Evolutionary conservation across 2,329 filamentous ascomycete genomes (phyloP).

Genomic region (Ophiosphaerella narmari): DNA sequence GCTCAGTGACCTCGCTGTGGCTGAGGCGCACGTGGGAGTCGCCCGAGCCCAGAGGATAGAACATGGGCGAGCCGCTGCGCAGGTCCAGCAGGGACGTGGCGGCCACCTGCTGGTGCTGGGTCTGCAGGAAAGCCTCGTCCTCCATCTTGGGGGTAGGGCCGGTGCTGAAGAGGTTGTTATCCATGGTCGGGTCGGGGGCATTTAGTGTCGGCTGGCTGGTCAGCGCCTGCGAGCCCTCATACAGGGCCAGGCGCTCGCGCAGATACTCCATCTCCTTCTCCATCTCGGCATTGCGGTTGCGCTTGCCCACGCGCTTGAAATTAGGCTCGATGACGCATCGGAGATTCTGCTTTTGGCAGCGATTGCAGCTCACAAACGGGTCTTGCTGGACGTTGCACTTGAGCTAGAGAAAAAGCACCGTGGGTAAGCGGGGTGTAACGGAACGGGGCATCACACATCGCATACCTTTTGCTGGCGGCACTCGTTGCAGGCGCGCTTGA

Average conservation of each 20-base stretch:
- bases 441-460: neutral
- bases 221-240: conserved; percentile 57
- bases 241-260: conserved; percentile 63
- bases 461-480: conserved; percentile 83
- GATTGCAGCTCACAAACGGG: conserved; percentile 75
- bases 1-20: conserved; percentile 52
- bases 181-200: conserved; percentile 27
- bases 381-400: conserved; percentile 85
- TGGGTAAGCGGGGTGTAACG: conserved; percentile 9
- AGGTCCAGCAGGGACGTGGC: conserved; percentile 48
- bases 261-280: conserved; percentile 74
- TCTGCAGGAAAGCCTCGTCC: conserved; percentile 43
- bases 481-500: conserved; percentile 81
- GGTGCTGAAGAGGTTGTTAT: conserved; percentile 27
- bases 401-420: conserved; percentile 57
- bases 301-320: conserved; percentile 83
- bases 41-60: conserved; percentile 62
- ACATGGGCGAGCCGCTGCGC: conserved; percentile 56
- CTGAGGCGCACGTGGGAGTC: conserved; percentile 45
- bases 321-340: conserved; percentile 86
- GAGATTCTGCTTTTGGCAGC: conserved; percentile 78
- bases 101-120: conserved; percentile 45
- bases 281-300: conserved; percentile 84
- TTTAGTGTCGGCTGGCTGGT: conserved; percentile 30
- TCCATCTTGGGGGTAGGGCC: conserved; percentile 30